Base-by-base conservation (phyloP, 2,329 filamentous ascomycete species). In the Trichoderma brevicompactum region DNA sequence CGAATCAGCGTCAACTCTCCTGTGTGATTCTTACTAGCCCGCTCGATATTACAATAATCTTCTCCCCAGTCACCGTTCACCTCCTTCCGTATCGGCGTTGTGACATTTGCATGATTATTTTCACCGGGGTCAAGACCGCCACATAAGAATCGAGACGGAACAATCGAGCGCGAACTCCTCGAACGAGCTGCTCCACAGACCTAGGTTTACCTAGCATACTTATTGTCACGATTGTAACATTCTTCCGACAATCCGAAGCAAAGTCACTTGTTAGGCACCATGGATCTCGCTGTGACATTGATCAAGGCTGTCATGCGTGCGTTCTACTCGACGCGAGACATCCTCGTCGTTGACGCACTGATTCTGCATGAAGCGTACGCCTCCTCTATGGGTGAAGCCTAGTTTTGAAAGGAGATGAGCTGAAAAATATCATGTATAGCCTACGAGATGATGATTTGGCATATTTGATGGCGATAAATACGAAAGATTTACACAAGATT, bases 401-500 rank as follows among this genome's bases (percentile, higher is more conserved):
- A 48, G 23, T 44, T 19, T 56, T 48, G 40, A 56, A 53, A 10
- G 52, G 94, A 62, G 81, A 95, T 71, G 90, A 96, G 81, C 61
- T 64, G 53, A 64, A 49, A 41, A 85, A 28, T 85, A 93, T 67
- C 86, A 91, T 74, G 92, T 78, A 89, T 85, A 78, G 91, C 85
- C 84, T 98, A 66, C 90, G 92, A 73, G 92, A 96, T 74, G 89
- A 93, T 74, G 95, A 99, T 74, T 83, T 99, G 68, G 91, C 92
- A 49, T 89, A 92, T 72, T 82, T 98, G 28, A 89, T 97, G 79
- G 89, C 89, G 68, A 93, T 96, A 79, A 94, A 97, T 75, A 89
- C 89, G 46, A 98, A 99, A 76, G 92, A 96, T 72, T 85, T 98
- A 49, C 92, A 95, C 75, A 96, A 94, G 76, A 86, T 96, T 36